Percentiles rank a stretch among this genome's conserved stretches.
phyloP scores from a whole-genome alignment of 257 asterid genomes.

The Nicotiana paniculata region DNA sequence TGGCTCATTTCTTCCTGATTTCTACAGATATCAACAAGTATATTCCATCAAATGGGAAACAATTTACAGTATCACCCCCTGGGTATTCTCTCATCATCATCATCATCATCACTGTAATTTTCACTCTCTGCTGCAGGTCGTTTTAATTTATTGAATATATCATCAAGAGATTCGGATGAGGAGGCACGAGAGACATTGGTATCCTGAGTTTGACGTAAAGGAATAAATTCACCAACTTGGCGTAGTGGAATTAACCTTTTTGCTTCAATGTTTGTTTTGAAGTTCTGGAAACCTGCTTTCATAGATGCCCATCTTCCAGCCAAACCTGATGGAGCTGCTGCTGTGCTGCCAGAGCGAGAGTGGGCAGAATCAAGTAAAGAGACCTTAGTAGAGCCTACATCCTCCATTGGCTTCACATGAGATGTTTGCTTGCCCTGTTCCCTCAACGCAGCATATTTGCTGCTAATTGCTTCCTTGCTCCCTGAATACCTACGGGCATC shows the following conservation, averaged over 20 bases:
- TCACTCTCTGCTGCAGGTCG: conserved; percentile 38
- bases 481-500: conserved; percentile 54
- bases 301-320: conserved; percentile 92
- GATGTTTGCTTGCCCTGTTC: conserved; percentile 53
- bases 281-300: conserved; percentile 80
- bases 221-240: conserved; percentile 45
- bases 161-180: conserved; percentile 79
- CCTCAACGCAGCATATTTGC: conserved; percentile 75
- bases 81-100: conserved; percentile 32
- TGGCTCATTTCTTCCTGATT: conserved; percentile 19
- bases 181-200: conserved; percentile 37
- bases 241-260: conserved; percentile 63
- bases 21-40: conserved; percentile 20
- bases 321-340: conserved; percentile 42
- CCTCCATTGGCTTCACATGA: conserved; percentile 38
- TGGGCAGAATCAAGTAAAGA: conserved; percentile 53
- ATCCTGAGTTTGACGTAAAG: conserved; percentile 59
- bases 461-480: conserved; percentile 78
- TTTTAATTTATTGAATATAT: conserved; percentile 81
- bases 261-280: conserved; percentile 69
- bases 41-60: conserved; percentile 2
- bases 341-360: conserved; percentile 29
- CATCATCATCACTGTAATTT: conserved; percentile 34
- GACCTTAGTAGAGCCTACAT: conserved; percentile 63
- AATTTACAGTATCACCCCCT: conserved; percentile 24